Conservation (phyloP, 805 yeast species). For the Sugiyamaella smithiae region DNA sequence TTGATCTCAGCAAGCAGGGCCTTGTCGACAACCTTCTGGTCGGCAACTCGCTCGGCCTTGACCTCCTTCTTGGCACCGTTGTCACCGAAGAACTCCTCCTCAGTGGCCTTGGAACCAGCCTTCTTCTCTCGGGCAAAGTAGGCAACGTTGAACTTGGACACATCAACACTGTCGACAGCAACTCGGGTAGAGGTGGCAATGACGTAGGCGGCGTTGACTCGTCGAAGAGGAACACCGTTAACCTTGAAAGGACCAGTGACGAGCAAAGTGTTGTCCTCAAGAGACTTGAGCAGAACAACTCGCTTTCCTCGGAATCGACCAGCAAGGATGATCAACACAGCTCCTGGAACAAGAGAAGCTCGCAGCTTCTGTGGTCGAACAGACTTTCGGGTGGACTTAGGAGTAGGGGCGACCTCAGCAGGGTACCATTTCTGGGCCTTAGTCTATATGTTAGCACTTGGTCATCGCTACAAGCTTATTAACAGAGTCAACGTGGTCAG, state of each 20-base stretch:
- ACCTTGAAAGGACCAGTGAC: conserved; percentile 99
- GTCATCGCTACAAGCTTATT: too few species aligned
- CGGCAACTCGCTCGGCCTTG: conserved; percentile 91
- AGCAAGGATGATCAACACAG: conserved; percentile 94
- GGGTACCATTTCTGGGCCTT: conserved; percentile 79
- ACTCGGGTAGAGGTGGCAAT: conserved; percentile 97
- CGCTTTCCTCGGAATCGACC: conserved; percentile 99
- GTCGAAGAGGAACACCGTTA: conserved; percentile 99
- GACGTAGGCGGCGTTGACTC: conserved; percentile 98
- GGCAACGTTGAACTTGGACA: conserved; percentile 85
- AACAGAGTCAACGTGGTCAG: conserved; percentile 35
- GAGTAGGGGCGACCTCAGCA: conserved; percentile 77
- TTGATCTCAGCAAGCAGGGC: conserved; percentile 90
- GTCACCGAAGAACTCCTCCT: conserved; percentile 86
- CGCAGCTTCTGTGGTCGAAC: conserved; percentile 93
- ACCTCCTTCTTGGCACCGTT: conserved; percentile 77
- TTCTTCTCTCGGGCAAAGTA: conserved; percentile 96
- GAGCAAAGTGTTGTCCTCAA: conserved; percentile 96
- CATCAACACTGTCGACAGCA: conserved; percentile 73
- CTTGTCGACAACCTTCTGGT: conserved; percentile 94
- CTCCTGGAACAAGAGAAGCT: conserved; percentile 95
- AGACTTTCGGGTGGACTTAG: conserved; percentile 87
- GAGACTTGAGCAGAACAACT: conserved; percentile 94
- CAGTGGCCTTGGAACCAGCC: conserved; percentile 71
- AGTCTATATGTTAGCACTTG: too few species aligned